phyloP scores from a whole-genome alignment of 768 basidiomycete species.

The Nevesoporus exiguus region DNA sequence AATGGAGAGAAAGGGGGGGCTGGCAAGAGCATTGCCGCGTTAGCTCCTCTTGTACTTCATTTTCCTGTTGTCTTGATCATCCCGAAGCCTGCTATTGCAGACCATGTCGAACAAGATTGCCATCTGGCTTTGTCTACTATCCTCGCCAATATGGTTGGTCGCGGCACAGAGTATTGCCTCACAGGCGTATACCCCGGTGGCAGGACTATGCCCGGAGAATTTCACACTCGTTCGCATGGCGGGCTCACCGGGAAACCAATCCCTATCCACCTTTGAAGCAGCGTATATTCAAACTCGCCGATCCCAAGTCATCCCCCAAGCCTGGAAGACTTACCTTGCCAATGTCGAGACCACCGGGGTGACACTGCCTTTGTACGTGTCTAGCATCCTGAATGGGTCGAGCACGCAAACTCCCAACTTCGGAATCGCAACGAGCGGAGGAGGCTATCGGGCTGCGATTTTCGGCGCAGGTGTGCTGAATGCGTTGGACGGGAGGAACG shows the following conservation, averaged over 20 bases:
- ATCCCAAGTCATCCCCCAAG: conserved; percentile 34
- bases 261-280: conserved; percentile 35
- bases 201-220: conserved; percentile 17
- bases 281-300: conserved; percentile 36
- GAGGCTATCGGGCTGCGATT: conserved; percentile 54
- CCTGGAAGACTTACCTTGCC: conserved; percentile 40
- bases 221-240: conserved; percentile 32
- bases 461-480: conserved; percentile 50
- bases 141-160: conserved; percentile 2
- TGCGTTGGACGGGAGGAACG: conserved; percentile 49
- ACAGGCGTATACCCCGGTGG: conserved; percentile 22
- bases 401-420: conserved; percentile 33
- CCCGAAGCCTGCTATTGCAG: neutral
- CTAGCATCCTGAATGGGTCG: conserved; percentile 26
- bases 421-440: conserved; percentile 54
- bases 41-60: neutral
- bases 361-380: conserved; percentile 34
- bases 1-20: neutral
- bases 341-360: conserved; percentile 33
- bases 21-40: too few species aligned
- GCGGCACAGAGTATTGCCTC: conserved; percentile 27
- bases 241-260: conserved; percentile 27
- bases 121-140: conserved; percentile 14
- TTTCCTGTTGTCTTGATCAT: neutral
- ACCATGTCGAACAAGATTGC: neutral